Evolutionary conservation across 2,329 filamentous ascomycete species (phyloP).

Genomic region (Zymoseptoria pseudotritici): DNA sequence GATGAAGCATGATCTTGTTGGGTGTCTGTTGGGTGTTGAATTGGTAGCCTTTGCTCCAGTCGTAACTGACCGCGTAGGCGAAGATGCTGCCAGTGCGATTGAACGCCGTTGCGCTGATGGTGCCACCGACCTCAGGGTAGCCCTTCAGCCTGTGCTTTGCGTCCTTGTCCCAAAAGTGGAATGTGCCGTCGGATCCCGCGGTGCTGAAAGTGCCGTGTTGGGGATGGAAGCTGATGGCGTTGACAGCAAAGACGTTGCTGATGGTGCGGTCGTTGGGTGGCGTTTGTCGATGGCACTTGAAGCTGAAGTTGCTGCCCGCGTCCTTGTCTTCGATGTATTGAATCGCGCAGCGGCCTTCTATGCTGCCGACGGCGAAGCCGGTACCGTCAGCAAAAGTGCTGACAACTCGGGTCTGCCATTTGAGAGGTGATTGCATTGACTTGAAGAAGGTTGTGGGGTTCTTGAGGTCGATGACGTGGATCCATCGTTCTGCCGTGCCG

Average conservation of each 20-base stretch:
- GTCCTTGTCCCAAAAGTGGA: conserved; percentile 83
- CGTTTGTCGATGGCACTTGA: conserved; percentile 93
- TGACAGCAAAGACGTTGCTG: conserved; percentile 89
- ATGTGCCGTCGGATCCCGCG: conserved; percentile 88
- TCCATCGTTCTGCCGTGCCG: conserved; percentile 89
- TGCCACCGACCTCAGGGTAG: conserved; percentile 57
- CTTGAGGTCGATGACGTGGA: conserved; percentile 87
- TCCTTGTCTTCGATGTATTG: conserved; percentile 98
- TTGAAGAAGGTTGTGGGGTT: conserved; percentile 91
- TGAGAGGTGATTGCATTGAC: conserved; percentile 87
- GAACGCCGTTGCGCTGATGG: conserved; percentile 88
- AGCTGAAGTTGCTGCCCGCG: conserved; percentile 77
- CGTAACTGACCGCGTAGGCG: conserved; percentile 73
- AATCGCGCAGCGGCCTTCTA: conserved; percentile 94
- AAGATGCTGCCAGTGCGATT: conserved; percentile 66
- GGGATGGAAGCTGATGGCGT: conserved; percentile 96
- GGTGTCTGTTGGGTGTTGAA: conserved; percentile 61
- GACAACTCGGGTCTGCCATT: conserved; percentile 95
- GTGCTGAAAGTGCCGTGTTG: conserved; percentile 97
- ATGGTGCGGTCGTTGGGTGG: conserved; percentile 56
- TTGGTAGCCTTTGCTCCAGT: conserved; percentile 96
- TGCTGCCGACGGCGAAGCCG: conserved; percentile 91
- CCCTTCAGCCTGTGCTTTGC: conserved; percentile 54
- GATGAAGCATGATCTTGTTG: conserved; percentile 46
- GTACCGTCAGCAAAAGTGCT: conserved; percentile 89